Conservation (phyloP, 2,329 filamentous ascomycete genomes). For the Penicillium sclerotiorum region DNA sequence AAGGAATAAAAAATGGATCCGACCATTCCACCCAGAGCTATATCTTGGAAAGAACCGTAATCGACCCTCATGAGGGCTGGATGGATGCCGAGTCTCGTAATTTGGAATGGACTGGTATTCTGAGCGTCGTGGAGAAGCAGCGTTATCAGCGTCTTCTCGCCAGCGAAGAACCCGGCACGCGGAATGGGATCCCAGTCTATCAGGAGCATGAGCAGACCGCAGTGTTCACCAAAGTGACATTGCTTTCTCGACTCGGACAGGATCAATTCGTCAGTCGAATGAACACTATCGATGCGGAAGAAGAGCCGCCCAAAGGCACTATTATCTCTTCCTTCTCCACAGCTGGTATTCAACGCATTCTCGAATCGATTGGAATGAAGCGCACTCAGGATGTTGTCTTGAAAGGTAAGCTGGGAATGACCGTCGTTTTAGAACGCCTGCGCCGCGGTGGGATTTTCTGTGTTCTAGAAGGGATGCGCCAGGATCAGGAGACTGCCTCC, state of each 20-base stretch:
- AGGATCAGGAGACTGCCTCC: constrained; percentile 61
- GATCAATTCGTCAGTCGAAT: constrained; percentile 50
- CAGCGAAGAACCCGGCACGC: constrained; percentile 21
- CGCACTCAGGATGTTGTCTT: constrained; percentile 62
- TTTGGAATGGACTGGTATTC: constrained; percentile 66
- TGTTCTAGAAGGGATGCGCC: constrained; percentile 71
- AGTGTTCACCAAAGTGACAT: constrained; percentile 63
- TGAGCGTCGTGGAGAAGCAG: constrained; percentile 65
- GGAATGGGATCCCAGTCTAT: constrained; percentile 38
- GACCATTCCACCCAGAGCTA: constrained; percentile 63
- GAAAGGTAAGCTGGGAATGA: constrained; percentile 68
- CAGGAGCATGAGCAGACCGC: constrained; percentile 53
- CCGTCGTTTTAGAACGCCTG: constrained; percentile 65
- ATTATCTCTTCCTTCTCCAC: constrained; percentile 64
- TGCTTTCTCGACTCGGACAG: constrained; percentile 64
- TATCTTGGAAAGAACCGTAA: constrained; percentile 64
- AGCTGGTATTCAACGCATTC: constrained; percentile 61
- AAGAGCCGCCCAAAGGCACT: constrained; percentile 56
- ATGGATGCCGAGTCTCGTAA: constrained; percentile 68
- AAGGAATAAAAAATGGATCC: constrained; percentile 59
- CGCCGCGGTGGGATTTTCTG: constrained; percentile 68
- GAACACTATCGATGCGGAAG: constrained; percentile 50
- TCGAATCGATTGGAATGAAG: constrained; percentile 64
- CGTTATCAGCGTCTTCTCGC: constrained; percentile 53
- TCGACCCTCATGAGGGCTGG: constrained; percentile 65